Base-by-base conservation (phyloP, 495 filamentous ascomycete genomes). In the Neurospora sp. region DNA sequence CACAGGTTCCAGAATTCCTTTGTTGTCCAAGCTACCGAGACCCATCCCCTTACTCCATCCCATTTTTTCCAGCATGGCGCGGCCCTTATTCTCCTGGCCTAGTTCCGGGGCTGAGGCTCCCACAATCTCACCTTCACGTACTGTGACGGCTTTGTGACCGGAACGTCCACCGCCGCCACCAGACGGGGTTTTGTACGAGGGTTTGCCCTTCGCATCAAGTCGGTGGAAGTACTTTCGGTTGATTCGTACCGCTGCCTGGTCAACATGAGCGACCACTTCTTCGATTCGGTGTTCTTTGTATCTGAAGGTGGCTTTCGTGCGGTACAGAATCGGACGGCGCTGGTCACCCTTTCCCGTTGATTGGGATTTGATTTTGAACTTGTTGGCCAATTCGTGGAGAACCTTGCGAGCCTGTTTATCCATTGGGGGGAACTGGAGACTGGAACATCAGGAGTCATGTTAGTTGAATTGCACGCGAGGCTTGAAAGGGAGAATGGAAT, bases 1-100 rank as follows among this genome's bases (percentile, higher is more conserved):
- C 45, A 99, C 90, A 2, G 96, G 96, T 74, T 91, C 86, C 73
- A 96, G 79, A 70, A 97, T 95, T 40, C 96, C 96, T 80, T 96
- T 92, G 79, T 96, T 96, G 73, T 96, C 90, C 11, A 85, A 77
- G 5, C 91, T 87, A 54, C 96, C 96, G n/a, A 99, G 85, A 8
- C 90, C 91, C 81, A 90, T 98, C 5, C 96, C 96, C 66, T 88
- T 90, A 73, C 86, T 92, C 93, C 96, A 99, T 21, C 96, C 96
- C 96, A 98, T 98, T 83, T 95, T 98, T 81, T 97, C 94, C 71
- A 99, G 79, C 92, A 99, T 93, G 4, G 89, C 90, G 59, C 93
- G 87, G 28, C 96, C 96, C 76, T 87, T 91, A 74, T 97, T 99
- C 69, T 92, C 93, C 4, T 82, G 85, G 2, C 93, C 93, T 36